phyloP scores from a whole-genome alignment of 257 asterid genomes.

The Solanum lycopersicoides region DNA sequence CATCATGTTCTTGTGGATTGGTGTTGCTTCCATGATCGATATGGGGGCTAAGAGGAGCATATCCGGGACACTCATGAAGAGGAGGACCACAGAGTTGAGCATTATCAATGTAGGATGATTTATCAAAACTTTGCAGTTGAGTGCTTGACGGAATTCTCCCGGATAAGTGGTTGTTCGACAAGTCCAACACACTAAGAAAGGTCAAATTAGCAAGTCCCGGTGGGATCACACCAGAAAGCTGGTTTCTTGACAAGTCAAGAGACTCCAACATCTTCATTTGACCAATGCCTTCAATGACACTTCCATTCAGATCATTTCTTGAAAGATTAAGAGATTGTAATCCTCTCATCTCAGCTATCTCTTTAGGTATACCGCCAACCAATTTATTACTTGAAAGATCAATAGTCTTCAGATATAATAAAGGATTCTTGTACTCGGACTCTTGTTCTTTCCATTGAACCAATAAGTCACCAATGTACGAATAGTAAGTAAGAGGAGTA shows the following conservation, averaged over 20 bases:
- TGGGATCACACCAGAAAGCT: slow-evolving; percentile 21
- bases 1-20: background rate
- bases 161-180: slow-evolving; percentile 15
- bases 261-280: slow-evolving; percentile 19
- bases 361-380: slow-evolving; percentile 12
- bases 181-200: slow-evolving; percentile 7
- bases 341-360: slow-evolving; percentile 3
- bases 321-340: slow-evolving; percentile 18
- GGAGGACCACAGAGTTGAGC: slow-evolving; percentile 19
- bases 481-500: background rate
- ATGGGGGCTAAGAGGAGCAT: background rate
- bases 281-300: background rate
- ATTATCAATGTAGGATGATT: slow-evolving; percentile 14
- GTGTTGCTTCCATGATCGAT: background rate
- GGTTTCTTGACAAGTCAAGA: slow-evolving; percentile 27
- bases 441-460: slow-evolving; percentile 14
- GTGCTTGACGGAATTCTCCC: slow-evolving; percentile 24
- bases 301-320: slow-evolving; percentile 16
- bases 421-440: too few species aligned
- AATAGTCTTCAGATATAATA: slow-evolving; percentile 8
- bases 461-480: background rate
- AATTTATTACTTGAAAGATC: slow-evolving; percentile 25
- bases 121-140: slow-evolving; percentile 17
- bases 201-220: background rate
- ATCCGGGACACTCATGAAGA: background rate